These are phyloP conservation scores for Cadophora sp. DNA, from an alignment of 2,329 filamentous ascomycete genomes.

Conservation along the genomic window DNA sequence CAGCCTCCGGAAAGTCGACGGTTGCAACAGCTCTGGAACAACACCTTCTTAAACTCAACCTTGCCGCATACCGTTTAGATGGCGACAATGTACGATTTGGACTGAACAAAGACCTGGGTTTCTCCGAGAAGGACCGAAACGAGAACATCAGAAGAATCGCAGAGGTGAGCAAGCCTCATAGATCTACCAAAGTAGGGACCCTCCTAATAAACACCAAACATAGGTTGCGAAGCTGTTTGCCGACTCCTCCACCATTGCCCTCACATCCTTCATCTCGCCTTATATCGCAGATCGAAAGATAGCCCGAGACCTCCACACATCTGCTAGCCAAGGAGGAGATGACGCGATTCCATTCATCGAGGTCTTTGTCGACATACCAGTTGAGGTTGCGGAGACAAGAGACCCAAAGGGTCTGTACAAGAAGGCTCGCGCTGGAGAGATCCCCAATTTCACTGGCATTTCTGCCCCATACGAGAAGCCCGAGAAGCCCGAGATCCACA, in stretches of 20 bases:
- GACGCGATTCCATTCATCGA: slow-evolving; percentile 85
- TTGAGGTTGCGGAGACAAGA: slow-evolving; percentile 91
- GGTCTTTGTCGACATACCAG: slow-evolving; percentile 89
- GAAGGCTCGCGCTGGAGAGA: slow-evolving; percentile 91
- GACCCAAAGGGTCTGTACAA: slow-evolving; percentile 99
- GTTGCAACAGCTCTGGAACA: slow-evolving; percentile 97
- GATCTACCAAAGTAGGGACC: no score
- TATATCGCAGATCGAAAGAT: slow-evolving; percentile 86
- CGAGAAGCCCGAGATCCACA: slow-evolving; percentile 82
- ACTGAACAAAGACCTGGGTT: slow-evolving; percentile 96
- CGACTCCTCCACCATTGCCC: slow-evolving; percentile 83
- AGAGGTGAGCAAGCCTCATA: slow-evolving; percentile 59
- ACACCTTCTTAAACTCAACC: slow-evolving; percentile 85
- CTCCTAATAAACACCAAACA: not conserved
- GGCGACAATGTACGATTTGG: slow-evolving; percentile 99
- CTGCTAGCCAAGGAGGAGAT: slow-evolving; percentile 60
- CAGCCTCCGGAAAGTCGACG: slow-evolving; percentile 95
- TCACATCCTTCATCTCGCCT: slow-evolving; percentile 97
- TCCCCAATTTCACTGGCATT: slow-evolving; percentile 97
- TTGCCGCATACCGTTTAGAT: slow-evolving; percentile 90
- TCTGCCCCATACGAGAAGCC: slow-evolving; percentile 95
- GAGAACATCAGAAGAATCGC: slow-evolving; percentile 98
- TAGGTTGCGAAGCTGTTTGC: slow-evolving; percentile 95
- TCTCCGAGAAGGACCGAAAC: slow-evolving; percentile 89
- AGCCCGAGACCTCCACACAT: slow-evolving; percentile 80